These are phyloP conservation scores for Flaveria brownii DNA, from an alignment of 129 eudicot species.

Conservation along the genomic window DNA sequence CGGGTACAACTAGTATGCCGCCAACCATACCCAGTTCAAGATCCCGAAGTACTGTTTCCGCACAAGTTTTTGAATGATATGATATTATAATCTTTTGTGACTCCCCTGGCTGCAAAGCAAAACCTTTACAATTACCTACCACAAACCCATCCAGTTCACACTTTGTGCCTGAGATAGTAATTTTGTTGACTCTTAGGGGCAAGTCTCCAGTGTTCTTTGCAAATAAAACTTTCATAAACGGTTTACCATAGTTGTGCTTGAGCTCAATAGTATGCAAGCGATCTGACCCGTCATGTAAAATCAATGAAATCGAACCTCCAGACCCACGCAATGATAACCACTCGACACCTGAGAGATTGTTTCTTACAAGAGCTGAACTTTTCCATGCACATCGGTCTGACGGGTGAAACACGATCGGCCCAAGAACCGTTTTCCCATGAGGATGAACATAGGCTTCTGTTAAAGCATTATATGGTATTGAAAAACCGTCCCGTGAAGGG, in stretches of 20 bases:
- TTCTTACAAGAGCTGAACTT: slow-evolving; percentile 77
- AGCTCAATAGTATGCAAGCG: slow-evolving; percentile 57
- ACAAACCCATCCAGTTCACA: slow-evolving; percentile 78
- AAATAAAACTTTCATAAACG: slow-evolving; percentile 48
- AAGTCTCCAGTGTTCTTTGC: slow-evolving; percentile 76
- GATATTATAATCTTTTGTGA: slow-evolving; percentile 50
- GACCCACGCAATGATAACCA: slow-evolving; percentile 72
- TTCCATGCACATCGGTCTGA: slow-evolving; percentile 72
- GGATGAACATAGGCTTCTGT: slow-evolving; percentile 82
- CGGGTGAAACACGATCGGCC: slow-evolving; percentile 83
- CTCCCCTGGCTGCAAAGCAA: slow-evolving; percentile 71
- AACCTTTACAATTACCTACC: slow-evolving; percentile 59
- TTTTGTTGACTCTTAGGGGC: slow-evolving; percentile 53
- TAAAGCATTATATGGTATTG: slow-evolving; percentile 54
- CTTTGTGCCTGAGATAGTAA: slow-evolving; percentile 66
- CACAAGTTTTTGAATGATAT: slow-evolving; percentile 57
- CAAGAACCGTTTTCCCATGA: slow-evolving; percentile 56
- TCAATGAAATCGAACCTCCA: slow-evolving; percentile 72
- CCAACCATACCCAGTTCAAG: slow-evolving; percentile 65
- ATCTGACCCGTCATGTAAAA: slow-evolving; percentile 57
- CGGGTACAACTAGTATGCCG: slow-evolving; percentile 79
- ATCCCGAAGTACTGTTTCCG: slow-evolving; percentile 56
- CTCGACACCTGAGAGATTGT: slow-evolving; percentile 92
- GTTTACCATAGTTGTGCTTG: slow-evolving; percentile 36
- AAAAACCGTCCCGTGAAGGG: slow-evolving; percentile 70